These are phyloP conservation scores for Hericium alpestre DNA, from an alignment of 768 basidiomycete genomes.

Conservation along the genomic window DNA sequence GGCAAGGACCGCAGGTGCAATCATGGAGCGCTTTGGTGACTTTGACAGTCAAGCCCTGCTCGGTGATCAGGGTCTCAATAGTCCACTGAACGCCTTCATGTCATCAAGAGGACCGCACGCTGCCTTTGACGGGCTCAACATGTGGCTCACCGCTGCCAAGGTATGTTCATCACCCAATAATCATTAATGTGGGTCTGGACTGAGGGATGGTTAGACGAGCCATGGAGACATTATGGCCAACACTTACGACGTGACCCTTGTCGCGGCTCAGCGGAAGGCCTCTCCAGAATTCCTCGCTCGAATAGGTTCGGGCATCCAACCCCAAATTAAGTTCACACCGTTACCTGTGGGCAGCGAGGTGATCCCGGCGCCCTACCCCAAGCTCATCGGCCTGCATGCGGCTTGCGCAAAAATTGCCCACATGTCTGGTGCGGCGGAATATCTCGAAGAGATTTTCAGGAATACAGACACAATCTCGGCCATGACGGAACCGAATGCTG, in stretches of 20 bases:
- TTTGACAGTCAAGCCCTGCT: background rate
- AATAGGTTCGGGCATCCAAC: background rate
- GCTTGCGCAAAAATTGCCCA: conserved; percentile 7
- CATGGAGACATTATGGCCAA: background rate
- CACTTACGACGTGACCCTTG: background rate
- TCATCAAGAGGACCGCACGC: background rate
- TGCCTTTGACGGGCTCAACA: background rate
- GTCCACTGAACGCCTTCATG: conserved; percentile 3
- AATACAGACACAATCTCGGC: conserved; percentile 1
- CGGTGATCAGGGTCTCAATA: conserved; percentile 1
- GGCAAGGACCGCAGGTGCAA: conserved; percentile 2
- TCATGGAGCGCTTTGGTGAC: background rate
- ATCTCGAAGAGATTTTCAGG: conserved; percentile 2
- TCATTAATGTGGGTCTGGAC: background rate
- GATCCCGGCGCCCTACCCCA: conserved; percentile 1
- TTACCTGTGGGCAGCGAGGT: background rate
- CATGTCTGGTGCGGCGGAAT: conserved; percentile 5
- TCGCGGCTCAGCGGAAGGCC: background rate
- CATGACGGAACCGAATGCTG: conserved; percentile 8
- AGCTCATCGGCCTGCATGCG: conserved; percentile 4
- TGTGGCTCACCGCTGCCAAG: conserved; percentile 2
- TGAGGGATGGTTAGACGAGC: background rate
- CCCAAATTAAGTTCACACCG: background rate
- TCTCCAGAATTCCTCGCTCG: background rate
- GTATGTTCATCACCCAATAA: background rate